Evolutionary conservation across 768 basidiomycete species (phyloP).

Genomic region (Amanita fuliginea): DNA sequence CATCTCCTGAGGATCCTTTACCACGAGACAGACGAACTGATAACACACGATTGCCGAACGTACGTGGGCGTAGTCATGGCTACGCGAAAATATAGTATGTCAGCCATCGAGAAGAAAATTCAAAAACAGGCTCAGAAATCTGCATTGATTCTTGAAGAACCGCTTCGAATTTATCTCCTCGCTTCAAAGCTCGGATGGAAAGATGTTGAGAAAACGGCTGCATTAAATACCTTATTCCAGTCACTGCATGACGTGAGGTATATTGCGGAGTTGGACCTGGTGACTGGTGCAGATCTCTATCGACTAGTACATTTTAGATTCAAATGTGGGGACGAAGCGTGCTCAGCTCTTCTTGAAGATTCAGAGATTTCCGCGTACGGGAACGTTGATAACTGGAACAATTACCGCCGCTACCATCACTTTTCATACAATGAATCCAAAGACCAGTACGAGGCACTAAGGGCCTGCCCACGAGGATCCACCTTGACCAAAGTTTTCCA

Average conservation of each 20-base stretch:
- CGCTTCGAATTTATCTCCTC: neutral
- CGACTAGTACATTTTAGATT: neutral
- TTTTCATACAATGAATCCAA: no score
- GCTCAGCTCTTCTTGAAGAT: neutral
- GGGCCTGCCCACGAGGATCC: neutral
- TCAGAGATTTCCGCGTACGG: neutral
- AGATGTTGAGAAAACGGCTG: neutral
- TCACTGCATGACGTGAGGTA: neutral
- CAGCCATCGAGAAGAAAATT: neutral
- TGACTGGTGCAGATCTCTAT: neutral
- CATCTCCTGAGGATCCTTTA: slow-evolving; percentile 6
- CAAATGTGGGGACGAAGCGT: neutral
- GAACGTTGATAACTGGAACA: neutral
- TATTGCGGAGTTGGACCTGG: neutral
- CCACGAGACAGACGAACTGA: neutral
- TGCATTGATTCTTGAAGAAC: neutral
- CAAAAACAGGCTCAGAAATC: neutral
- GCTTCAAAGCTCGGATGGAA: neutral
- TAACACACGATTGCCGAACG: neutral
- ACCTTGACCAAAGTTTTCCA: neutral
- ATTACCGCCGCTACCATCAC: neutral
- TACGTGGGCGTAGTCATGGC: neutral
- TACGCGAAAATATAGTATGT: neutral
- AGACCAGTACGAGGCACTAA: neutral
- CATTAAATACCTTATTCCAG: neutral